phyloP scores from a whole-genome alignment of 192 early-diverging fungal species.

The Entomortierella chlamydospora region DNA sequence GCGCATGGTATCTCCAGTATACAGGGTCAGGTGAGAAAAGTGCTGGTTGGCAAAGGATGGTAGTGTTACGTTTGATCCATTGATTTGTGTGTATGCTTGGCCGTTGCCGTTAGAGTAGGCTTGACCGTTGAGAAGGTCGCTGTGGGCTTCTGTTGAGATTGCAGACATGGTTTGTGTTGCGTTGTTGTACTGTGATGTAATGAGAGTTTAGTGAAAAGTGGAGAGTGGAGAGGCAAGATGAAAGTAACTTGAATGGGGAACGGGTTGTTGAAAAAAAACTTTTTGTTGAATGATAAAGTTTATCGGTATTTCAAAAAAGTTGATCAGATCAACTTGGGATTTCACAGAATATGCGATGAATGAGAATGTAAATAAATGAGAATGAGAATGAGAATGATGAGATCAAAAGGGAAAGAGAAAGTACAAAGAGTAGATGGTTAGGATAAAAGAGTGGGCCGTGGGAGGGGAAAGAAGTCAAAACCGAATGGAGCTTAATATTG shows the following conservation, averaged over 20 bases:
- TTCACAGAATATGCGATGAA: not conserved
- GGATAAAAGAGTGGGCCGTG: not conserved
- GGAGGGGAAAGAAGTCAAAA: not conserved
- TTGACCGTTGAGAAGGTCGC: constrained; percentile 8
- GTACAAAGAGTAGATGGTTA: not conserved
- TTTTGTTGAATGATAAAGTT: constrained; percentile 4
- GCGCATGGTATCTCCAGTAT: constrained; percentile 66
- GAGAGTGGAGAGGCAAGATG: not conserved
- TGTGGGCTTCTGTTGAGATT: constrained; percentile 18
- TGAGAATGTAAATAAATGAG: not conserved
- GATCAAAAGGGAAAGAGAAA: constrained; percentile 4
- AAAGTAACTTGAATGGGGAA: too few species aligned
- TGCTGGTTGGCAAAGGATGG: constrained; percentile 32
- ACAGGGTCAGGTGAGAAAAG: constrained; percentile 59
- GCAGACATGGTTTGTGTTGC: constrained; percentile 1
- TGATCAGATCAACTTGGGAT: constrained; percentile 3
- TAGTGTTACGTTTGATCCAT: not conserved
- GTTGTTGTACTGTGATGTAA: not conserved
- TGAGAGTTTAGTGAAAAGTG: not conserved
- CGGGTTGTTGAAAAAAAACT: not conserved
- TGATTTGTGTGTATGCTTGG: not conserved
- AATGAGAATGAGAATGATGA: not conserved
- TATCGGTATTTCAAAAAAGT: not conserved
- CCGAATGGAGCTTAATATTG: not conserved
- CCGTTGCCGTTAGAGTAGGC: constrained; percentile 8